Base-by-base conservation (phyloP, 2,329 filamentous ascomycete genomes). In the Botrytis tulipae region DNA sequence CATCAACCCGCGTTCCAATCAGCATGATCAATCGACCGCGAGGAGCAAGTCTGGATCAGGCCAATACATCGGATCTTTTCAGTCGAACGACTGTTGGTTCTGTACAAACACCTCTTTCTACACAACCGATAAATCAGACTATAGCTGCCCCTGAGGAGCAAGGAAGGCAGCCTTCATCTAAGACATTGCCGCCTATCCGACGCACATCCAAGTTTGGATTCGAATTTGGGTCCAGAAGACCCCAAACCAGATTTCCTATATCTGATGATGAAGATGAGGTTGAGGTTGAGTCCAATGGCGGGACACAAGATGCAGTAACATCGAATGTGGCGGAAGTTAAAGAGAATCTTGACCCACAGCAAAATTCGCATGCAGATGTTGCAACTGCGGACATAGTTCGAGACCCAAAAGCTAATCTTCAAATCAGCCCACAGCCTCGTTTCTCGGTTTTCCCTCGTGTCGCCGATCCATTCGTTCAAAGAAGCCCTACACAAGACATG, bases 141-240 rank as follows among this genome's bases (percentile, higher is more conserved):
- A 60, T 42, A 46, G 16, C 16, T 7, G 18, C 22, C 3, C 14
- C 46, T 14, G 73, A 73, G 20, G 73, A 75, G 29, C 73, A 73
- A 44, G 74, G 74, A 54, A 67, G 72, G 32, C 66, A 73, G 4
- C 72, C 76, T 9, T 76, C 77, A 1, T 90, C 90, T 75, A 72
- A 74, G 59, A 48, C 68, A 22, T 80, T 91, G 54, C 89, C 89
- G 4, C 87, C 87, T 1, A 89, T 91, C 73, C 85, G 87, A 63
- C 84, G 87, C 46, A 85, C 84, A 22, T 90, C 89, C 25, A 87
- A 87, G 5, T 88, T 91, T 79, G 86, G 86, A 60, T 77, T 85
- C n/a, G 74, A 79, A 73, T 79, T 82, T 78, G 75, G 78, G 73
- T 73, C 80, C 71, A 74, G 79, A 75, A 71, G 79, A 74, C 75